Conservation (phyloP, 208 protist species). For the Leishmania tropica region DNA sequence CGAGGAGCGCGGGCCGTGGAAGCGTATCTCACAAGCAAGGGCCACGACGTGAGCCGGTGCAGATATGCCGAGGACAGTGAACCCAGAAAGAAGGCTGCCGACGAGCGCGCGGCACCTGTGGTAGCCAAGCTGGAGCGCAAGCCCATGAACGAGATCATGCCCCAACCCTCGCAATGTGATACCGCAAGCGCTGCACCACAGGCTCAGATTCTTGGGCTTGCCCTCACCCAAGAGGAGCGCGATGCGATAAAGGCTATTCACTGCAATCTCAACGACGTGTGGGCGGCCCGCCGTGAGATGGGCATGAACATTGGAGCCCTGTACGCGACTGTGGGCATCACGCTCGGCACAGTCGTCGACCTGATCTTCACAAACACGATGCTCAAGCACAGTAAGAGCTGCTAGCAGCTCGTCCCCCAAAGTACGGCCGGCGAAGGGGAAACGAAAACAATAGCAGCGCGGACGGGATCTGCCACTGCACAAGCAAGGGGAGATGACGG, state of each 20-base stretch:
- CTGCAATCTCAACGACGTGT: constrained; percentile 30
- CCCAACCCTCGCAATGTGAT: background rate
- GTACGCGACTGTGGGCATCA: constrained; percentile 84
- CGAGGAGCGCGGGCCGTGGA: constrained; percentile 31
- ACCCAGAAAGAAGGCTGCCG: background rate
- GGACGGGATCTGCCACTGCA: background rate
- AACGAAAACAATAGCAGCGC: background rate
- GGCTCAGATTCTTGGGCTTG: background rate
- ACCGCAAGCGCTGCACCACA: background rate
- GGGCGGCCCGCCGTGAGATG: constrained; percentile 72
- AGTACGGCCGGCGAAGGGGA: background rate
- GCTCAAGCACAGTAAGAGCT: constrained; percentile 10
- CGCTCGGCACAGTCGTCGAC: constrained; percentile 59
- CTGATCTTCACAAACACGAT: constrained; percentile 85
- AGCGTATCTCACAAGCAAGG: background rate
- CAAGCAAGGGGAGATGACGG: background rate
- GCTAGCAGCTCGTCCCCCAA: background rate
- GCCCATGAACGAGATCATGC: background rate
- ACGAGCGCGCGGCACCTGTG: background rate
- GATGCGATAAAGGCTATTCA: constrained; percentile 36
- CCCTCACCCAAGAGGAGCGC: constrained; percentile 20
- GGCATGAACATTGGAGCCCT: constrained; percentile 86
- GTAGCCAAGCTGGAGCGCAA: background rate
- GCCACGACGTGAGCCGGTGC: background rate
- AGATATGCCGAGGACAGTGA: background rate